Evolutionary conservation across 257 asterid species (phyloP), one percentile per base, ranked within the genome.

Genomic region (Solanum rostratum): DNA sequence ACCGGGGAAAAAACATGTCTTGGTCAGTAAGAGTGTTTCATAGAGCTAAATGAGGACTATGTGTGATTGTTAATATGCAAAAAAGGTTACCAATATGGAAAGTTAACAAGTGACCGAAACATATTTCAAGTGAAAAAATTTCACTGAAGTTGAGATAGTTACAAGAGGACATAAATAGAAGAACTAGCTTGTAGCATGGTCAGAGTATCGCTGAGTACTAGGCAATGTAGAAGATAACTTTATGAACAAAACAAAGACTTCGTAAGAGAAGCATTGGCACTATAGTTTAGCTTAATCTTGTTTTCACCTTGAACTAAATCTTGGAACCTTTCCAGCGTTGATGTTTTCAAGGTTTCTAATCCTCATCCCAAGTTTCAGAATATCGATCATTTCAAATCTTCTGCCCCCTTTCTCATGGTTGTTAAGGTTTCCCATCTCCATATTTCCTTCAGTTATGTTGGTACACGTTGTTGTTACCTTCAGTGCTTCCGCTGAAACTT

Each of bases 281-380:
- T 78, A 27, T 27, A 78, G 43, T 24, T 27, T 50, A 78, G 24
- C 39, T 49, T 50, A 29, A 78, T 78, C 27, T 78, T 76, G 18
- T 76, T n/a, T 16, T 76, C 62, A 76, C 62, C 39, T 49, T 52
- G 22, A 50, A 43, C 63, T 41, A 8, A 65, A 10, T 65, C 20
- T 22, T 81, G 78, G 18, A 55, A 15, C 46, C 52, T 45, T 27
- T 82, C 74, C 73, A 60, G 71, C 62, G 37, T 27, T 24, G 59
- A 82, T 49, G 12, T 39, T 85, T 66, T 85, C 84, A 30, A 85
- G 80, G 11, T 78, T 63, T 37, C 27, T 79, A 79, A 85, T 37
- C 66, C 80, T 79, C 57, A 19, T 73, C 50, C 79, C 84, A 33
- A 85, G 84, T 85, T 33, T 74, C 19, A 33, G 37, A 66, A 65